phyloP scores from a whole-genome alignment of 306 rosid species.

The Dryas octopetala region DNA sequence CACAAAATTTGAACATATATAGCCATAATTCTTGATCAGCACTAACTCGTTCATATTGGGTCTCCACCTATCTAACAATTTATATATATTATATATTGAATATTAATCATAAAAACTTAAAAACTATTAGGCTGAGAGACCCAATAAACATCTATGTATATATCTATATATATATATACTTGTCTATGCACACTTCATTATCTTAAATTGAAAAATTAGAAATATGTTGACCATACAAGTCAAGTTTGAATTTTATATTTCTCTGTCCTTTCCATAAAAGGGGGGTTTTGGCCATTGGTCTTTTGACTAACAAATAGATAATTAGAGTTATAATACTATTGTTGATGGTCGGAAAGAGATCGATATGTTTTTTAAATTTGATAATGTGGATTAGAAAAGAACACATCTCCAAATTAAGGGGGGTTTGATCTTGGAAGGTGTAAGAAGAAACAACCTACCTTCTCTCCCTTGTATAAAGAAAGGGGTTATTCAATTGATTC shows the following conservation, averaged over 20 bases:
- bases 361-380: background rate
- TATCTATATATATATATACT: background rate
- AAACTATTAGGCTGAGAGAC: too few species aligned
- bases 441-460: constrained; percentile 29
- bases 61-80: too few species aligned
- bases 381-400: constrained; percentile 7
- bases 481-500: background rate
- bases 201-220: background rate
- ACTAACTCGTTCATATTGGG: too few species aligned
- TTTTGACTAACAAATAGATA: constrained; percentile 11
- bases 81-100: too few species aligned
- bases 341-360: background rate
- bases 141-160: too few species aligned
- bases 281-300: background rate
- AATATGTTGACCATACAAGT: background rate
- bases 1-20: too few species aligned
- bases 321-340: background rate
- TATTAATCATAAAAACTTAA: too few species aligned
- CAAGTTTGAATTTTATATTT: background rate
- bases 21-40: too few species aligned
- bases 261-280: background rate
- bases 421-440: constrained; percentile 20
- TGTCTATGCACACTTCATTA: background rate
- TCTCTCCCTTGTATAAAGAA: background rate
- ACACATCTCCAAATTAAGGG: background rate